Base-by-base conservation (phyloP, 2,329 filamentous ascomycete genomes). In the Tolypocladium amazonense region DNA sequence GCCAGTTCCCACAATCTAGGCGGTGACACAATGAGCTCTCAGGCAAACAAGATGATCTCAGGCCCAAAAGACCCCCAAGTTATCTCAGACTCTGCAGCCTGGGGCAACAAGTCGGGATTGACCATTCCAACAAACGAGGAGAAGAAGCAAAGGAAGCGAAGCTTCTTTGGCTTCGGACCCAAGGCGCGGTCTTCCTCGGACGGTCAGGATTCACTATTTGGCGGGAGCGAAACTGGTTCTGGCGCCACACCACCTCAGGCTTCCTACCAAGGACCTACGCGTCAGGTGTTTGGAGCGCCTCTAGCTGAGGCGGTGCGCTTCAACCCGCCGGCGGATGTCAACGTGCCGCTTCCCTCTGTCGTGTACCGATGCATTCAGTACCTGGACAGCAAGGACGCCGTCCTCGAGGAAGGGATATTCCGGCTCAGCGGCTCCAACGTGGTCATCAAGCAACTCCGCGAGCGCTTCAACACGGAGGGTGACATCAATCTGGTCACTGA, bases 331-430 rank as follows among this genome's bases (percentile, higher is more conserved):
- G 74, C 79, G 15, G 89, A 91, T 60, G 80, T 90, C 53, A 83
- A 86, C 62, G 85, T 91, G 8, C 87, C 89, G 35, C 77, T 99
- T 35, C 94, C 94, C 1, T 90, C 93, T 8, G 94, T 99, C 2
- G 90, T 97, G 11, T 99, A 95, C 75, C 88, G 94, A 60, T 97
- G 92, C 70, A 89, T 99, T 62, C 90, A 97, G 72, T 99, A 96
- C 72, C 81, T 99, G 23, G 88, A 90, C 65, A 82, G 85, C 8
- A 92, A 92, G 76, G 85, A 89, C 63, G 94, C 92, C 14, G 81
- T 88, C 56, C 81, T 80, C 7, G 94, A 99, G 72, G 94, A 99
- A 73, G 94, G 94, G 52, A 96, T 99, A 50, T 99, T 99, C 80
- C 87, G 94, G 57, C 80, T 99, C 50, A 97, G 92, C 72, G 94